Percentiles rank a stretch among this genome's conserved stretches.
These are phyloP conservation scores for Rossbeevera mucosa DNA, from an alignment of 768 basidiomycete species.

Conservation along the genomic window DNA sequence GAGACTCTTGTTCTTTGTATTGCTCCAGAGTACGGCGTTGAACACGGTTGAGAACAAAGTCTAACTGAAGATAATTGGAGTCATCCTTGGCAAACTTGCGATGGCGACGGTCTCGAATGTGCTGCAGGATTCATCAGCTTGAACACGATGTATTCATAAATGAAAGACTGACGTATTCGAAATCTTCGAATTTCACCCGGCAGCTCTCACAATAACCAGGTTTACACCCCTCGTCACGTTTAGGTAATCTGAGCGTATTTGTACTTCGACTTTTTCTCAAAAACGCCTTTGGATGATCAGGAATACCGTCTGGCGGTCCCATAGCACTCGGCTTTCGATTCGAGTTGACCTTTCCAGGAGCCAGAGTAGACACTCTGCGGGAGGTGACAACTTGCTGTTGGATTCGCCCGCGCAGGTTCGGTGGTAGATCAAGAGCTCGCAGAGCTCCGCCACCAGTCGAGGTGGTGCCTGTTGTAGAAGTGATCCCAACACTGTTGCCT, in stretches of 20 bases:
- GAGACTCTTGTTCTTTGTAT: conserved; percentile 25
- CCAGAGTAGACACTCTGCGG: conserved; percentile 41
- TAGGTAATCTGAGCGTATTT: conserved; percentile 68
- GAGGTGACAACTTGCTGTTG: conserved; percentile 67
- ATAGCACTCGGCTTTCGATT: conserved; percentile 39
- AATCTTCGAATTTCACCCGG: conserved; percentile 83
- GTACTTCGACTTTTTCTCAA: conserved; percentile 79
- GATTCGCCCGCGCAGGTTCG: conserved; percentile 50
- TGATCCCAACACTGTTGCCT: conserved; percentile 90
- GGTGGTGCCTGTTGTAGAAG: conserved; percentile 86
- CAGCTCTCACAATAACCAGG: conserved; percentile 99
- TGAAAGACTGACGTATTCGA: conserved; percentile 54
- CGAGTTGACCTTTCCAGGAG: conserved; percentile 23
- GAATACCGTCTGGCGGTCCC: conserved; percentile 65
- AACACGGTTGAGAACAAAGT: conserved; percentile 65
- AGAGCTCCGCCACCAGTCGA: conserved; percentile 50
- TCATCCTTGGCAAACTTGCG: conserved; percentile 75
- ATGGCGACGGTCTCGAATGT: conserved; percentile 68
- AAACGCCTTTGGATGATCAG: conserved; percentile 42
- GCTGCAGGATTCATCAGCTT: conserved; percentile 44
- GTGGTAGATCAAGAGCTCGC: conserved; percentile 47
- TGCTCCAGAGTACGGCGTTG: conserved; percentile 37
- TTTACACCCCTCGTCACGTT: conserved; percentile 81
- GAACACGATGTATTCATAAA: not conserved
- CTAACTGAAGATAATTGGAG: conserved; percentile 75